phyloP scores from a whole-genome alignment of 2,329 filamentous ascomycete species.

The Cadophora malorum region DNA sequence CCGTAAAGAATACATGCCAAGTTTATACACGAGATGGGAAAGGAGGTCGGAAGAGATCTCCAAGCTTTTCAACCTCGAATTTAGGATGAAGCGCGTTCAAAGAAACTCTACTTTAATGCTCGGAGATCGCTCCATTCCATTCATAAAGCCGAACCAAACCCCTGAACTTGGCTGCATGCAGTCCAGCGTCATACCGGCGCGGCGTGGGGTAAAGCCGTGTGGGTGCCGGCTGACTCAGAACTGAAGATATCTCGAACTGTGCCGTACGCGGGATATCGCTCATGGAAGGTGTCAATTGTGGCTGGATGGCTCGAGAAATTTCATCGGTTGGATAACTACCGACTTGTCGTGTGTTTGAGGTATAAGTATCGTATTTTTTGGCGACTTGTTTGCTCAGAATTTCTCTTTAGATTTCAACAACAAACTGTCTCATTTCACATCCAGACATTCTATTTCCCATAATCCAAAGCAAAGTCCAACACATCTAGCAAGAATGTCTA shows the following conservation, averaged over 20 bases:
- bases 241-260: background rate
- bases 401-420: background rate
- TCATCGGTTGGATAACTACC: background rate
- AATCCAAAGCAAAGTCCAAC: background rate
- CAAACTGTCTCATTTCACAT: background rate
- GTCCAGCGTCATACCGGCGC: conserved; percentile 6
- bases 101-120: background rate
- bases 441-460: background rate
- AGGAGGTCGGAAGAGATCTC: too few species aligned
- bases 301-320: background rate
- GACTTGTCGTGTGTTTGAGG: background rate
- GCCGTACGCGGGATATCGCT: background rate
- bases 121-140: background rate
- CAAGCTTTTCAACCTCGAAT: too few species aligned
- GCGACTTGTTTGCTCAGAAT: too few species aligned
- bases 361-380: background rate
- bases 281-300: too few species aligned
- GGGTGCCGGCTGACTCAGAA: background rate
- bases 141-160: background rate
- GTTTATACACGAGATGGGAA: too few species aligned
- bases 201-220: conserved; percentile 7
- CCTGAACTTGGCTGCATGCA: background rate
- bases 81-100: background rate
- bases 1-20: too few species aligned
- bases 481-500: background rate